Evolutionary conservation across 768 basidiomycete genomes (phyloP), one percentile per base, ranked within the genome.

Genomic region (Termitomyces sp.): DNA sequence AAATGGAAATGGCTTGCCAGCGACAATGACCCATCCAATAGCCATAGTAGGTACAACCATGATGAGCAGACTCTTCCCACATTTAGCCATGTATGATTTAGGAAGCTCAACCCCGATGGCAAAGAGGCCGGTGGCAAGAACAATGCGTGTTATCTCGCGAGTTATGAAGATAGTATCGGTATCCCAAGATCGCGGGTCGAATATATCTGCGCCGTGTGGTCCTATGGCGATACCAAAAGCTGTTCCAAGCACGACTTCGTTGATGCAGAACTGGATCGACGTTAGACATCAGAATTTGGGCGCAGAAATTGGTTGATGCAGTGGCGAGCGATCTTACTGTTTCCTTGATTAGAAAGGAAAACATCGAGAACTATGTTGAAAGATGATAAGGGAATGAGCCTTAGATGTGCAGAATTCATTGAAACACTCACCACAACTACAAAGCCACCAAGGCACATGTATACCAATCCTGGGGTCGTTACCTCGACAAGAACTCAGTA

Each of bases 51-150:
- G 90, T 0, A 92, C 81, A 18, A 92, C 86, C 83, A 92, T 84
- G 39, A 83, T 70, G 4, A 87, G 62, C 0, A 92, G 75, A 45
- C 91, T 85, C 66, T 82, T 88, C 45, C 84, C 90, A 68, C 96
- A 93, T 36, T 87, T 81, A 28, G 79, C 79, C 81, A 98, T 86
- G 77, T 98, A 98, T 1, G 87, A 84, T 59, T 84, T 79, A 0
- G 96, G 96, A 40, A 98, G 79, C 71, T 98, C 96, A 24, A 96
- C 93, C 2, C 96, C 96, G 35, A 98, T 93, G 7, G 96, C 92
- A 68, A 98, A 99, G 1, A 98, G 84, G 32, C 94, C 92, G 1
- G 90, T 89, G 5, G 90, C 95, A 46, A 99, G 90, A 55, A 97
- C 90, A 22, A 69, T 61, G 22, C 65, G 65, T 18, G 50, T 65